phyloP scores from a whole-genome alignment of 257 asterid genomes.

The Nemophila menziesii region DNA sequence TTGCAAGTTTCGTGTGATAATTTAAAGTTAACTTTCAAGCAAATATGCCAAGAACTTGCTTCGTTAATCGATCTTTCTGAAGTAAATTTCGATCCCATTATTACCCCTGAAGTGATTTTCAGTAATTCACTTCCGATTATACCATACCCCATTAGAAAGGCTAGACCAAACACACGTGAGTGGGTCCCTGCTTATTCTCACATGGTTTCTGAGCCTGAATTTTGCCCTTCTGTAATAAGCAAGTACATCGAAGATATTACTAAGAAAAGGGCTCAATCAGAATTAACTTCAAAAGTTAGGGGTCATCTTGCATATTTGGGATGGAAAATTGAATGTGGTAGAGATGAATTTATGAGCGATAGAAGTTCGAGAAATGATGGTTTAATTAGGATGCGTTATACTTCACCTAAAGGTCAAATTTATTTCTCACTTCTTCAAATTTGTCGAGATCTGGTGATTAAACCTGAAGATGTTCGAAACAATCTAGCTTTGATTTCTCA shows the following conservation, averaged over 20 bases:
- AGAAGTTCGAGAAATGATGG: no score
- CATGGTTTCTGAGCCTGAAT: slow-evolving; percentile 27
- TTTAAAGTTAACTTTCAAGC: slow-evolving; percentile 20
- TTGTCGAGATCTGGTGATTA: slow-evolving; percentile 18
- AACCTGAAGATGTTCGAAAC: slow-evolving; percentile 8
- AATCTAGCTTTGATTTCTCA: neutral
- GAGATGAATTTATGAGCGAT: no score
- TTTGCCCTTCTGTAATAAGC: slow-evolving; percentile 29
- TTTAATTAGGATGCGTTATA: slow-evolving; percentile 21
- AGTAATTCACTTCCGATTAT: slow-evolving; percentile 17
- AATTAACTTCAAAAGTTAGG: slow-evolving; percentile 10
- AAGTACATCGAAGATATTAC: slow-evolving; percentile 11
- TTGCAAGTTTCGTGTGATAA: slow-evolving; percentile 33
- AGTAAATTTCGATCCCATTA: slow-evolving; percentile 5
- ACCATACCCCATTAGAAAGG: slow-evolving; percentile 16
- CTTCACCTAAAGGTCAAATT: slow-evolving; percentile 25
- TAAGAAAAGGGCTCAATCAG: slow-evolving; percentile 2
- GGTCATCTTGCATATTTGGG: slow-evolving; percentile 44
- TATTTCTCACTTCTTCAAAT: slow-evolving; percentile 24
- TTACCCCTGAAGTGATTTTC: slow-evolving; percentile 12
- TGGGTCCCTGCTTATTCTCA: slow-evolving; percentile 33
- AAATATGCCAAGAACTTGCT: slow-evolving; percentile 22
- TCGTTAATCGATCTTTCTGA: slow-evolving; percentile 22
- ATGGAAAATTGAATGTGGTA: slow-evolving; percentile 34
- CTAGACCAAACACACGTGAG: no score